Percentiles rank a stretch among this genome's conserved stretches.
Conservation (phyloP, 2,329 filamentous ascomycete species). For the Polytolypa hystricis region DNA sequence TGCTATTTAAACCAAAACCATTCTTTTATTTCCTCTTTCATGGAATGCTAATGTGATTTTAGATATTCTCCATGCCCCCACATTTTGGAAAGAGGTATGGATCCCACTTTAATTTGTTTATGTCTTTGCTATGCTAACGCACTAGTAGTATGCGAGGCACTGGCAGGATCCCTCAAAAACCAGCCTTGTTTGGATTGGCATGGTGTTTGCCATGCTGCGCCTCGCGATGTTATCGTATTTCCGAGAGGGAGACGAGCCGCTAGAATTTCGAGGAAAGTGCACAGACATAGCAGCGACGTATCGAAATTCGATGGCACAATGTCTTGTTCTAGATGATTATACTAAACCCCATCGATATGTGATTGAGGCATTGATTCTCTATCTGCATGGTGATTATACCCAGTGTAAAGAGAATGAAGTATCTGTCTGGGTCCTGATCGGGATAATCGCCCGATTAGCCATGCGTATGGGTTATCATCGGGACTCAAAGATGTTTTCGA, state of each 20-base stretch:
- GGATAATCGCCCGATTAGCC: conserved; percentile 50
- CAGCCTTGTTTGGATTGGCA: conserved; percentile 49
- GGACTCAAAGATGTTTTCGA: conserved; percentile 49
- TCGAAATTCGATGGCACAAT: conserved; percentile 50
- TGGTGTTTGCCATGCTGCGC: conserved; percentile 55
- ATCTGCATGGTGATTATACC: conserved; percentile 51
- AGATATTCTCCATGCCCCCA: conserved; percentile 69
- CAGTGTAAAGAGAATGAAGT: conserved; percentile 49
- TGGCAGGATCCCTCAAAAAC: conserved; percentile 49
- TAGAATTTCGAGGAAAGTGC: conserved; percentile 49
- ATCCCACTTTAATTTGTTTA: neutral
- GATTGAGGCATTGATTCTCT: conserved; percentile 51
- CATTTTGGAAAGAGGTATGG: conserved; percentile 62
- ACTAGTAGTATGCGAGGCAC: conserved; percentile 47
- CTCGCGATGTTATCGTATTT: conserved; percentile 53
- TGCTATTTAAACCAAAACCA: conserved; percentile 3
- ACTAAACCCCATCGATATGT: conserved; percentile 50
- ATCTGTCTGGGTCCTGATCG: conserved; percentile 48
- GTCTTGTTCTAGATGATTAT: conserved; percentile 51
- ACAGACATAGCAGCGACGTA: conserved; percentile 35
- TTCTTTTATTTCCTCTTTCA: too few species aligned
- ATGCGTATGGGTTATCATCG: conserved; percentile 58
- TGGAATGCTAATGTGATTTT: conserved; percentile 20
- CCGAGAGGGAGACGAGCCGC: conserved; percentile 50
- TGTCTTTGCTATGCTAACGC: conserved; percentile 5